A percentile compares a stretch with the other conserved stretches of the same genome.
Evolutionary conservation across 2,329 filamentous ascomycete species (phyloP).

Genomic region (Phialophora expanda): DNA sequence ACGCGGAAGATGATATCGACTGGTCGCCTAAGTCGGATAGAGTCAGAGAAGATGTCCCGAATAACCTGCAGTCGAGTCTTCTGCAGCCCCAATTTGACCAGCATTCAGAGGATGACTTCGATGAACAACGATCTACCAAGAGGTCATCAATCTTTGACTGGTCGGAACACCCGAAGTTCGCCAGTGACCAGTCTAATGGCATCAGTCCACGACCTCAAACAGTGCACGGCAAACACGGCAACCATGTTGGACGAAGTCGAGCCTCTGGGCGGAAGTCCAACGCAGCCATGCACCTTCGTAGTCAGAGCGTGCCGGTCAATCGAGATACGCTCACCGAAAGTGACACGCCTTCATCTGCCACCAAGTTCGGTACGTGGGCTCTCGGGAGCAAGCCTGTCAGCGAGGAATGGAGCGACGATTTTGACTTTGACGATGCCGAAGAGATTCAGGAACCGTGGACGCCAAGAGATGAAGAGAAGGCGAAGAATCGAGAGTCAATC

Average conservation of each 20-base stretch:
- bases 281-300: constrained; percentile 66
- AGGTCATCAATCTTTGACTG: constrained; percentile 66
- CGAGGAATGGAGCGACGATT: constrained; percentile 72
- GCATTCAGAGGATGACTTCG: constrained; percentile 29
- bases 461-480: constrained; percentile 23
- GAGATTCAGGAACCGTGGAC: constrained; percentile 42
- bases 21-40: constrained; percentile 35
- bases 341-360: constrained; percentile 56
- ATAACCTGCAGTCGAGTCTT: constrained; percentile 10
- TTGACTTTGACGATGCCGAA: constrained; percentile 65
- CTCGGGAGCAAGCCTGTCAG: constrained; percentile 68
- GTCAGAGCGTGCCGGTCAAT: constrained; percentile 68
- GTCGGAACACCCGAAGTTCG: constrained; percentile 63
- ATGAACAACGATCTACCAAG: constrained; percentile 48
- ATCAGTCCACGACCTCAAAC: constrained; percentile 64
- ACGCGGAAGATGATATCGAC: constrained; percentile 35
- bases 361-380: constrained; percentile 71
- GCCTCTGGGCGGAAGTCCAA: constrained; percentile 62
- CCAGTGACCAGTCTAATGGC: constrained; percentile 58
- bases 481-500: constrained; percentile 36
- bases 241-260: constrained; percentile 62
- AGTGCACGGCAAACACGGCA: constrained; percentile 67
- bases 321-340: constrained; percentile 56
- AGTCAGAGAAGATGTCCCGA: neutral
- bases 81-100: constrained; percentile 29